Evolutionary conservation across 768 basidiomycete species (phyloP).

Genomic region (Psilocybe cubensis): DNA sequence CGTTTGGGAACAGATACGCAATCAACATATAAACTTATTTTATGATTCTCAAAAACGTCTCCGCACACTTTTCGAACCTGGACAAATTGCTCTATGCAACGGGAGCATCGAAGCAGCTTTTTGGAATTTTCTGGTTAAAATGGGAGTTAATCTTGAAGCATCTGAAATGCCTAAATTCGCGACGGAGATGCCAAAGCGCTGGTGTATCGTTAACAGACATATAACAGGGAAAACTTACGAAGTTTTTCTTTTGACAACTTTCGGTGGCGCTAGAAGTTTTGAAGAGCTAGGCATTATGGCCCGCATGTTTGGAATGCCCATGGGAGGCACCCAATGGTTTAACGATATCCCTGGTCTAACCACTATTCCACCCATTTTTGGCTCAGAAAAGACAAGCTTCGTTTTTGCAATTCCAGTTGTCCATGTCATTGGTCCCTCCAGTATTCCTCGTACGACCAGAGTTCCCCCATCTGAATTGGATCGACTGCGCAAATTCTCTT

Average conservation of each 20-base stretch:
- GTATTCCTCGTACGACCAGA: conserved; percentile 15
- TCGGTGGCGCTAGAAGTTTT: conserved; percentile 27
- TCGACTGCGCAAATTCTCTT: conserved; percentile 22
- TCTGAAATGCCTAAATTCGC: conserved; percentile 14
- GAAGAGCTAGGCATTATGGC: conserved; percentile 27
- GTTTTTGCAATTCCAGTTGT: conserved; percentile 36
- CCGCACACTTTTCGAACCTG: conserved; percentile 25
- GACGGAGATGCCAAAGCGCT: conserved; percentile 23
- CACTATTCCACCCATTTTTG: conserved; percentile 31
- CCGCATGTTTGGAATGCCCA: conserved; percentile 38
- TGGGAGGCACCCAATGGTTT: conserved; percentile 34
- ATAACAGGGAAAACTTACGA: conserved; percentile 31
- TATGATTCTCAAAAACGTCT: conserved; percentile 1
- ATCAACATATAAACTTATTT: conserved; percentile 9
- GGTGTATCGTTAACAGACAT: conserved; percentile 38
- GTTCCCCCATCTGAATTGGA: conserved; percentile 28
- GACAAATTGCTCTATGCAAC: conserved; percentile 28
- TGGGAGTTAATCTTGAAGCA: conserved; percentile 22
- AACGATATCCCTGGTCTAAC: conserved; percentile 27
- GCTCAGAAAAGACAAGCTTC: conserved; percentile 25
- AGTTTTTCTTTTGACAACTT: conserved; percentile 41
- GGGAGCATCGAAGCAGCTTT: conserved; percentile 27
- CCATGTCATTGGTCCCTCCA: conserved; percentile 15
- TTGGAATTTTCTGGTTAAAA: conserved; percentile 20
- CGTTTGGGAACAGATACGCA: conserved; percentile 22